Evolutionary conservation across 202 grass and related monocot species (phyloP), one percentile per base, ranked within the genome.

Genomic region (Zoysia matrella): DNA sequence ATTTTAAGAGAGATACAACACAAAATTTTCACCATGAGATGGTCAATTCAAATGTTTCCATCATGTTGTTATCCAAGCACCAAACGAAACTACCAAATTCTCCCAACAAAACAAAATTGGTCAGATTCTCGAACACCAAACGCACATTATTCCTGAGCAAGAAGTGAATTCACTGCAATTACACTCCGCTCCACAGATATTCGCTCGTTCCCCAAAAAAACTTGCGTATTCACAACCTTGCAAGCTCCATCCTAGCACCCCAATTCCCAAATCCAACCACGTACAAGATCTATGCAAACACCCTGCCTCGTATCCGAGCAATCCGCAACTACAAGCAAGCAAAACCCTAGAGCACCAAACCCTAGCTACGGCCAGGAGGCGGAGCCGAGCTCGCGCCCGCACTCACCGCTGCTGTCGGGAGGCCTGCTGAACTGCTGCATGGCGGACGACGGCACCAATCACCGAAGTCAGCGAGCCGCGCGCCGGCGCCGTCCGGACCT

Each of bases 381-480:
- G 11, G 41, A 67, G 61, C 67, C 11, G 30, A 78, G 67, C 47
- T 53, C 50, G 15, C 52, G 42, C 52, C 62, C 62, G 12, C 65
- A 85, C 86, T 94, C 76, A 94, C 89, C 92, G 57, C 92, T 94
- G 80, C 92, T 94, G 68, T 94, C 92, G 11, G 84, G 89, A 47
- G 84, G 77, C 55, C 82, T 76, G 80, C 87, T 89, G 0, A 65
- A 65, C 61, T 65, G 61, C 61, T 94, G 81, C 92, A 94, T 91
- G 30, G 52, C 11, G 14, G 51, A 30, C 40, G 40, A 47, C 47
- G 50, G 13, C 8, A 8, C 73, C 4, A 42, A n/a, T 61, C 78
- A 14, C 54, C 78, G 55, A 74, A 4, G 77, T 41, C 55, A 11
- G 50, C 61, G 50, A 44, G 12, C 13, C 57, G 45, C 53, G 61